Evolutionary conservation across 2,329 filamentous ascomycete species (phyloP).

Genomic region (Beauveria rudraprayagi): DNA sequence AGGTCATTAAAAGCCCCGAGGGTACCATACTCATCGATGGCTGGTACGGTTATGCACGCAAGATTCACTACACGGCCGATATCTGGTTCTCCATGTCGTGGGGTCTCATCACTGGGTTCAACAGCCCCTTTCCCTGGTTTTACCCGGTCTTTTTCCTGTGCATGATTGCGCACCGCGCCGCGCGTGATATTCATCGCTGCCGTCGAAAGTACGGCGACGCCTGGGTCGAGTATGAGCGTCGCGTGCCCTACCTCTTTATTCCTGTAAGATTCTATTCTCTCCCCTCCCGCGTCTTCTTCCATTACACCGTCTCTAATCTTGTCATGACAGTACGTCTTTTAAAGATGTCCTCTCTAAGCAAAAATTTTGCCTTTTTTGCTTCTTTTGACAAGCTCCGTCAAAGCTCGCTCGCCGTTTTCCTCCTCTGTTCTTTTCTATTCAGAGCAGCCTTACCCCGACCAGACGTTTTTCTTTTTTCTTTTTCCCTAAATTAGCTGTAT

Average conservation of each 20-base stretch:
- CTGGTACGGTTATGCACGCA: conserved; percentile 72
- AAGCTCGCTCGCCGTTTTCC: not conserved
- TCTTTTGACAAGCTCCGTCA: not conserved
- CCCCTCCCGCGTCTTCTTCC: not conserved
- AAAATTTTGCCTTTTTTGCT: not conserved
- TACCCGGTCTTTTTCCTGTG: conserved; percentile 74
- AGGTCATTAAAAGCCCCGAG: conserved; percentile 55
- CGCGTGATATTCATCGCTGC: conserved; percentile 70
- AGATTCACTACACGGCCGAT: conserved; percentile 44
- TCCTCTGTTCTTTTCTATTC: not conserved
- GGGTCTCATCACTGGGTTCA: conserved; percentile 45
- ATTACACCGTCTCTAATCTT: not conserved
- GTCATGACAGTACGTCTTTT: conserved; percentile 33
- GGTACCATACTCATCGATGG: conserved; percentile 76
- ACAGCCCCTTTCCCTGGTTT: conserved; percentile 82
- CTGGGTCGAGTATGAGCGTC: conserved; percentile 71
- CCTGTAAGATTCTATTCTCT: conserved; percentile 39
- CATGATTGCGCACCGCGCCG: conserved; percentile 77
- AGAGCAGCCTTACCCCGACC: not conserved
- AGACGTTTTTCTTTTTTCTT: not conserved
- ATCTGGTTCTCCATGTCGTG: conserved; percentile 41
- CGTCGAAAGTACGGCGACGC: conserved; percentile 72
- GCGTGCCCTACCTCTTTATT: conserved; percentile 78
- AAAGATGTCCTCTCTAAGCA: conserved; percentile 9
- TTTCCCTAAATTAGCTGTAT: not conserved